Base-by-base conservation (phyloP, 805 yeast genomes). In the Scheffersomyces amazonensis region DNA sequence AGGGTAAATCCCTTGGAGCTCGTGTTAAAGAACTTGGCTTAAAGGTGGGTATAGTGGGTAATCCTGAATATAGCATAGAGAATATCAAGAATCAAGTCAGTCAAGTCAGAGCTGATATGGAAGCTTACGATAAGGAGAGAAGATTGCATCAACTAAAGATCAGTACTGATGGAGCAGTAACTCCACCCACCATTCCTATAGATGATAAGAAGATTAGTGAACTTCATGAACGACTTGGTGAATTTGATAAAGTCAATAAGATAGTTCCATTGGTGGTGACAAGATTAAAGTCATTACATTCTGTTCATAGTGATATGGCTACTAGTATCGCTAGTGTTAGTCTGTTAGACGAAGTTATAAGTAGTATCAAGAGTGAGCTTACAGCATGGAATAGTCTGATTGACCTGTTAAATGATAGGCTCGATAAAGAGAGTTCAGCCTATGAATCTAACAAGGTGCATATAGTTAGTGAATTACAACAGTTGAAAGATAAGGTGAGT, bases 241-340 rank as follows among this genome's bases (percentile, higher is more conserved):
- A 54, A 3, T 48, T 68, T 32, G 60, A 58, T 9, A 40, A 33
- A 2, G 41, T 54, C 17, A 52, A 48, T 19, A 31, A 38, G 10
- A 32, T 40, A 9, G 50, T 63, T 5, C 69, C 69, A 0, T 36
- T 48, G 5, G 27, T 66, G 8, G 27, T 66, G 0, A 27, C 37
- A 7, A 39, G 75, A 21, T 53, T 69, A 27, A 56, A 59, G 30
- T 41, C 60, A 2, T 52, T 69, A 31, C 60, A 64, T 37, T 38
- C 43, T 2, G 53, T 65, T 2, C 73, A 69, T 42, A 37, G 55
- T 6, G 64, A 60, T 13, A 35, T 64, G 15, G 64, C 60, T 8
- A 49, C 42, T n/a, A 46, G 60, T 5, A 56, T 62, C 19, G 46
- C 47, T 4, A 45, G 54, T 9, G 52, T 59, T 3, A 41, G 46